Base-by-base conservation (phyloP, 352 stramenopile species). In the Phytophthora constricta region DNA sequence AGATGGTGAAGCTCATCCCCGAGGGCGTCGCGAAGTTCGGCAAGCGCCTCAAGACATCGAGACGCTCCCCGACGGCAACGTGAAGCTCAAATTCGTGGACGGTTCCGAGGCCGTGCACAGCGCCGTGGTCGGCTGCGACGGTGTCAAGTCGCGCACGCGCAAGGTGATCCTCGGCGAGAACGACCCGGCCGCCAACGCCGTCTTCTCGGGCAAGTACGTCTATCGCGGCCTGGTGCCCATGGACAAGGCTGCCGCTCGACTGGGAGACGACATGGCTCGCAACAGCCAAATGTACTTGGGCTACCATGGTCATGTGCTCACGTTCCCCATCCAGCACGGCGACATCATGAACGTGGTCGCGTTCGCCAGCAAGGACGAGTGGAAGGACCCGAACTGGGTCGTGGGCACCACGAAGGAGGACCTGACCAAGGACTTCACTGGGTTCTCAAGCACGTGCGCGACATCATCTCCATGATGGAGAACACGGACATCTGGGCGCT, bases 241-340 rank as follows among this genome's bases (percentile, higher is more conserved):
- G 70, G 65, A 77, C 41, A 77, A 77, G 65, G 70, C 70, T 14
- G 59, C 60, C 26, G 70, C 65, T 50, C 50, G 62, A 13, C 41
- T 77, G 43, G 65, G 70, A n/a, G 70, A 77, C 41, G 55, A 77
- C 23, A 66, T 77, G 53, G 70, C 70, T 42, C 70, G 70, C 59
- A 77, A 77, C 41, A 74, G 65, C n/a, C 70, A 77, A 27, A 77
- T 77, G 65, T 77, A 77, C 65, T 73, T 77, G 7, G 70, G 70
- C 11, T 74, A 74, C 55, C 70, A 77, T 23, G 70, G 70, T n/a
- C 70, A 77, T 49, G 56, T 77, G 27, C 55, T 77, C 37, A 77
- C 70, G 14, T 77, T 77, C 56, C 70, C 70, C 39, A 74, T 74
- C 51, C 45, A 77, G 45, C 65, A 74, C 46, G 70, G 70, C 17